Evolutionary conservation across 805 yeast species (phyloP).

Genomic region (Pachysolen tannophilus): DNA sequence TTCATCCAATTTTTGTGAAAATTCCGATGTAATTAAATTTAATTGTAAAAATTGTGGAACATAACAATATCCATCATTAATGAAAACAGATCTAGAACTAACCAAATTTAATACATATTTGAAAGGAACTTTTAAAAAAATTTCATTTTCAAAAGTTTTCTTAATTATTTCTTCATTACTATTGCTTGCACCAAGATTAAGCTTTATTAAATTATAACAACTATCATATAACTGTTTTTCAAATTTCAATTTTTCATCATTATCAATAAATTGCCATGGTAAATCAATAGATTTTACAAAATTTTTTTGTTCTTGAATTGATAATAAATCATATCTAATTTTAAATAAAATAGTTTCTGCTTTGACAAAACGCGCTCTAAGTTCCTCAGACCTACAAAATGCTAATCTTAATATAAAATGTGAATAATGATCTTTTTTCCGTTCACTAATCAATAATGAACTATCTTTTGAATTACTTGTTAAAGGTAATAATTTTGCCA

Average conservation of each 20-base stretch:
- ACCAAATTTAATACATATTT: conserved; percentile 77
- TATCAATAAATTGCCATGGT: conserved; percentile 61
- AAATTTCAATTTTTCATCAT: conserved; percentile 49
- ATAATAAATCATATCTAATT: conserved; percentile 59
- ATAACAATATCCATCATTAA: conserved; percentile 69
- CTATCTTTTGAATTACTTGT: conserved; percentile 30
- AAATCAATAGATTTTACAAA: conserved; percentile 62
- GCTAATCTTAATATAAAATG: conserved; percentile 86
- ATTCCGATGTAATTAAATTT: conserved; percentile 63
- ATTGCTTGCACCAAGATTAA: conserved; percentile 25
- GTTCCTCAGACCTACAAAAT: conserved; percentile 80
- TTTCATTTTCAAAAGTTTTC: conserved; percentile 48
- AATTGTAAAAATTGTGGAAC: conserved; percentile 78
- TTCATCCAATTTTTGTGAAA: conserved; percentile 38
- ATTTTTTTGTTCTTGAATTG: conserved; percentile 56
- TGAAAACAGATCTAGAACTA: conserved; percentile 58
- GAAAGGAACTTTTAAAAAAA: conserved; percentile 79
- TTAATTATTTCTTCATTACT: conserved; percentile 42
- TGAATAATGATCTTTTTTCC: conserved; percentile 85
- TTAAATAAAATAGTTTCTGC: conserved; percentile 72
- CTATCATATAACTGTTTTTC: conserved; percentile 47
- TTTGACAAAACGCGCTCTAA: conserved; percentile 68
- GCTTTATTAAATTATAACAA: conserved; percentile 35
- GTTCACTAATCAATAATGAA: conserved; percentile 40
- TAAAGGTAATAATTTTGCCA: conserved; percentile 61